Conservation (phyloP, 345 rosid genomes). For the Citrus medica region DNA sequence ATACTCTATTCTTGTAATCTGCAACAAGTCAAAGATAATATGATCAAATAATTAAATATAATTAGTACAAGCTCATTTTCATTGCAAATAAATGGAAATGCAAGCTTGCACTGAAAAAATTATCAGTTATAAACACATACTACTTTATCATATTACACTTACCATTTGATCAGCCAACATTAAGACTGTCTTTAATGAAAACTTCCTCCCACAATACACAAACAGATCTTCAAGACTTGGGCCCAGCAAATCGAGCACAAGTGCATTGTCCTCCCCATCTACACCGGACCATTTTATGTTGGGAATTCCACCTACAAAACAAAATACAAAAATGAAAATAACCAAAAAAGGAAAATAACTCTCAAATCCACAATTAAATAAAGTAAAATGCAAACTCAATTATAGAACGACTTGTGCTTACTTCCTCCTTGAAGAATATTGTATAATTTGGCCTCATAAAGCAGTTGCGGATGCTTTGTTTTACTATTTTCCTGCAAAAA, state of each 20-base stretch:
- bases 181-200: constrained; percentile 81
- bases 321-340: not conserved
- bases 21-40: not conserved
- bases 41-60: not conserved
- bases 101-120: not conserved
- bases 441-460: constrained; percentile 81
- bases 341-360: not conserved
- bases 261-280: constrained; percentile 71
- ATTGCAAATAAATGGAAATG: not conserved
- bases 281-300: constrained; percentile 81
- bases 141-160: not conserved
- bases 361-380: not conserved
- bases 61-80: not conserved
- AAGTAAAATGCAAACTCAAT: not conserved
- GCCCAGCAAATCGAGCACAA: constrained; percentile 86
- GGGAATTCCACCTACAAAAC: constrained; percentile 68
- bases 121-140: not conserved
- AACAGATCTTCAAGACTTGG: constrained; percentile 95
- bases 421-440: constrained; percentile 88
- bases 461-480: constrained; percentile 88
- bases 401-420: constrained; percentile 20
- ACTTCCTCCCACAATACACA: constrained; percentile 85
- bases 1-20: constrained; percentile 80
- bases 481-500: constrained; percentile 65
- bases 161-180: constrained; percentile 98